Evolutionary conservation across 176 grass and related monocot genomes (phyloP).

Genomic region (Paspalum notatum): DNA sequence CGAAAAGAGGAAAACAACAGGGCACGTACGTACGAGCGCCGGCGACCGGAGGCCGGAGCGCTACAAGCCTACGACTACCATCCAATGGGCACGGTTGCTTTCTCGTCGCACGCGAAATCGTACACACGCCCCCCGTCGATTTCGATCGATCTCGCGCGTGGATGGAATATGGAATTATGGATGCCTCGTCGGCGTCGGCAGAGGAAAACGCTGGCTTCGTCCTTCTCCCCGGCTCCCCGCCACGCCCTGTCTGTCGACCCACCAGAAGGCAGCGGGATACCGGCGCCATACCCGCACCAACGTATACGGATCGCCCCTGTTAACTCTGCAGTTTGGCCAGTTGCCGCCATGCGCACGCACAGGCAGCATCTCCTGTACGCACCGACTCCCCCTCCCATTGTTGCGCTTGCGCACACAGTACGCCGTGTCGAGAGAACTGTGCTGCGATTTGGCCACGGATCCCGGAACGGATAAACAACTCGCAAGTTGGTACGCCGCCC

Average conservation of each 20-base stretch:
- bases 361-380: too few species aligned
- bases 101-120: conserved; percentile 25
- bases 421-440: too few species aligned
- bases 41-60: too few species aligned
- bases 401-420: too few species aligned
- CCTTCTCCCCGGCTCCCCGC: too few species aligned
- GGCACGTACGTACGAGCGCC: too few species aligned
- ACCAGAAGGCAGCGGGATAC: conserved; percentile 24
- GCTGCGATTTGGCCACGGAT: not conserved
- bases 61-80: not conserved
- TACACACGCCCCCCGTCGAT: not conserved
- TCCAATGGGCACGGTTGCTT: conserved; percentile 3
- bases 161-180: too few species aligned
- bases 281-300: not conserved
- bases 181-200: not conserved
- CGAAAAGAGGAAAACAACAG: not conserved
- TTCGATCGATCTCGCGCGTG: not conserved
- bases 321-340: conserved; percentile 20
- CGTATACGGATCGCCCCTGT: not conserved
- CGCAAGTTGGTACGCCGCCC: not conserved
- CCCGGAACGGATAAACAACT: conserved; percentile 23
- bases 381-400: too few species aligned
- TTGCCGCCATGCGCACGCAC: not conserved
- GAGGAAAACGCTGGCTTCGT: not conserved
- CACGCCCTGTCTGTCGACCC: conserved; percentile 14